A percentile compares a stretch with the other conserved stretches of the same genome.
Conservation (phyloP, 306 rosid species). For the Vigna mungo region DNA sequence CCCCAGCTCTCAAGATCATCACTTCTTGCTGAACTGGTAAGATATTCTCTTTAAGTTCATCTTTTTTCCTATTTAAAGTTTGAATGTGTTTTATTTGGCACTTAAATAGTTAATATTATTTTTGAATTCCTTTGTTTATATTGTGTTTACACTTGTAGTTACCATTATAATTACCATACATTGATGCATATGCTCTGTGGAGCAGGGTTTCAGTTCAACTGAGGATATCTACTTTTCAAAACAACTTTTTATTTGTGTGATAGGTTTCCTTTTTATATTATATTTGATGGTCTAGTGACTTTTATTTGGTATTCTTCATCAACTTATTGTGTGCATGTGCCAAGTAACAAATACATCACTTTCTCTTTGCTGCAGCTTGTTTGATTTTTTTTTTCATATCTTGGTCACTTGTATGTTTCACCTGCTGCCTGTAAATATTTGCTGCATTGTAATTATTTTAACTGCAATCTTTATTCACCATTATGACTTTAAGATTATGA, state of each 20-base stretch:
- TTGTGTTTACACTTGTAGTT: neutral
- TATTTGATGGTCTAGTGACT: neutral
- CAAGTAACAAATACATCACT: neutral
- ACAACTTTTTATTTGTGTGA: neutral
- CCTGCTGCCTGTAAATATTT: constrained; percentile 3
- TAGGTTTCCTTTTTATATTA: neutral
- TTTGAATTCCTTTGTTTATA: neutral
- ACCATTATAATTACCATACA: neutral
- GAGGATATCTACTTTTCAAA: neutral
- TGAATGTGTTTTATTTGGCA: neutral
- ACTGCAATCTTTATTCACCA: neutral
- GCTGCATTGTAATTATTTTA: neutral
- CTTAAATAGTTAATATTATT: neutral
- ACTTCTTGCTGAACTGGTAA: constrained; percentile 93
- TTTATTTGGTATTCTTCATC: neutral
- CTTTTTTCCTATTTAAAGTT: neutral
- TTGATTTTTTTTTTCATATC: neutral
- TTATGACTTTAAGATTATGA: neutral
- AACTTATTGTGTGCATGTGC: neutral
- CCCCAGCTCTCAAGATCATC: constrained; percentile 85
- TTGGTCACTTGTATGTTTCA: neutral
- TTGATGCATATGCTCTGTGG: neutral
- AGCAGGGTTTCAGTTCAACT: no score
- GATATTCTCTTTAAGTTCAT: constrained; percentile 15
- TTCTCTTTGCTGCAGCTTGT: neutral